phyloP scores from a whole-genome alignment of 2,329 filamentous ascomycete species.

The Fusarium tricinctum region DNA sequence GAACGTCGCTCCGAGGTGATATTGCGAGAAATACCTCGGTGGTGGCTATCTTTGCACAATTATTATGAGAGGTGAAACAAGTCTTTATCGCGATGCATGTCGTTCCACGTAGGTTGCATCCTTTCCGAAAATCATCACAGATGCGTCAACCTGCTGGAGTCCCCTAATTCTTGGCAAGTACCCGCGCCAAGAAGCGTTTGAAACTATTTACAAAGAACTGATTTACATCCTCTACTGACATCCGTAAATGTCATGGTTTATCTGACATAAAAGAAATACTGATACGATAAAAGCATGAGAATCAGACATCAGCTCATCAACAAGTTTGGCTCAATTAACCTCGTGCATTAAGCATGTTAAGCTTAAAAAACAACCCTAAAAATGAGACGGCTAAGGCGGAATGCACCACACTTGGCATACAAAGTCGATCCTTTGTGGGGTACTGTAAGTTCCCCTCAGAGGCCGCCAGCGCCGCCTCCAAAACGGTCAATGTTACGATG shows the following conservation, averaged over 20 bases:
- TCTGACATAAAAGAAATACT: neutral
- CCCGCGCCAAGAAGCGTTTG: neutral
- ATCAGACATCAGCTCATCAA: neutral
- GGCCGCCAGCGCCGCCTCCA: conserved; percentile 30
- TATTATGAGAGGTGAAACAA: neutral
- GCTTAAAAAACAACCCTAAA: conserved; percentile 27
- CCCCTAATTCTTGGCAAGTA: conserved; percentile 1
- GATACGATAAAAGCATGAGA: conserved; percentile 3
- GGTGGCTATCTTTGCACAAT: neutral
- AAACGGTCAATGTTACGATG: neutral
- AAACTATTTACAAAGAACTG: neutral
- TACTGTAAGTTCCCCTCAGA: neutral
- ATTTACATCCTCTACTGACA: neutral
- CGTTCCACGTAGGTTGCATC: conserved; percentile 9
- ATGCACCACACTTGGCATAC: conserved; percentile 22
- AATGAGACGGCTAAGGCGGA: conserved; percentile 30
- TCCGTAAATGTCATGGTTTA: neutral
- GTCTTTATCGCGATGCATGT: neutral
- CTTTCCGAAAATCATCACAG: conserved; percentile 11
- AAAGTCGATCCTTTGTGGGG: conserved; percentile 28
- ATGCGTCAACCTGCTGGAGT: neutral
- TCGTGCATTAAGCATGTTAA: conserved; percentile 29
- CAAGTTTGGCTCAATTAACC: conserved; percentile 13
- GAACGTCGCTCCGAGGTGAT: neutral
- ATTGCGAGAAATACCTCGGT: neutral